A percentile compares a stretch with the other conserved stretches of the same genome.
Evolutionary conservation across 192 early-diverging fungal genomes (phyloP).

Genomic region (Coemansia reversa): DNA sequence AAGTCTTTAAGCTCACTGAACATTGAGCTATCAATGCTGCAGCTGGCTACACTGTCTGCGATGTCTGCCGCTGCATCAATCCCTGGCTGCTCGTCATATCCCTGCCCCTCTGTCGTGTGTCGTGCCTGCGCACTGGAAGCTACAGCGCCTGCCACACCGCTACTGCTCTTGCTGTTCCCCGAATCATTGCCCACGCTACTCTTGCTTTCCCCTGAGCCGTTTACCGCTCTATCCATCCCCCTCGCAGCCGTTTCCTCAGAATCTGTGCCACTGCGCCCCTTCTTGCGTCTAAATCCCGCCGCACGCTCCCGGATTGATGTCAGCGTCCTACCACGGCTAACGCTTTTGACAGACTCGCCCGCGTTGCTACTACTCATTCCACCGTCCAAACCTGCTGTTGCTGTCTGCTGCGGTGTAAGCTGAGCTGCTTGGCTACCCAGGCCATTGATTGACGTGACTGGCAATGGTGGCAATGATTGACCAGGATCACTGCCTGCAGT

Average conservation of each 20-base stretch:
- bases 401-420: background rate
- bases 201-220: background rate
- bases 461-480: background rate
- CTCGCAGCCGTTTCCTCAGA: background rate
- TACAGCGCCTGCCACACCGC: background rate
- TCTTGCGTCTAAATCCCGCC: constrained; percentile 38
- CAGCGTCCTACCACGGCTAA: constrained; percentile 18
- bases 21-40: constrained; percentile 75
- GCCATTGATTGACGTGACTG: background rate
- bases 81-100: constrained; percentile 12
- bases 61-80: constrained; percentile 6
- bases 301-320: constrained; percentile 37
- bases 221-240: background rate
- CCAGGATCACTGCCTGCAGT: background rate
- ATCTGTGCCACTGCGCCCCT: constrained; percentile 25
- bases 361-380: background rate
- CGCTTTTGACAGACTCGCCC: constrained; percentile 9
- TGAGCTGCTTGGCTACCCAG: background rate
- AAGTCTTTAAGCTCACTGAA: constrained; percentile 83
- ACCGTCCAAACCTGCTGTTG: background rate
- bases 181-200: constrained; percentile 10
- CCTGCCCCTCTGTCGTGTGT: background rate
- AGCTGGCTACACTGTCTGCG: constrained; percentile 38
- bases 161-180: constrained; percentile 20
- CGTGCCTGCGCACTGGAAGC: background rate